These are phyloP conservation scores for Acacia melanoxylon DNA, from an alignment of 306 rosid species.

Conservation along the genomic window DNA sequence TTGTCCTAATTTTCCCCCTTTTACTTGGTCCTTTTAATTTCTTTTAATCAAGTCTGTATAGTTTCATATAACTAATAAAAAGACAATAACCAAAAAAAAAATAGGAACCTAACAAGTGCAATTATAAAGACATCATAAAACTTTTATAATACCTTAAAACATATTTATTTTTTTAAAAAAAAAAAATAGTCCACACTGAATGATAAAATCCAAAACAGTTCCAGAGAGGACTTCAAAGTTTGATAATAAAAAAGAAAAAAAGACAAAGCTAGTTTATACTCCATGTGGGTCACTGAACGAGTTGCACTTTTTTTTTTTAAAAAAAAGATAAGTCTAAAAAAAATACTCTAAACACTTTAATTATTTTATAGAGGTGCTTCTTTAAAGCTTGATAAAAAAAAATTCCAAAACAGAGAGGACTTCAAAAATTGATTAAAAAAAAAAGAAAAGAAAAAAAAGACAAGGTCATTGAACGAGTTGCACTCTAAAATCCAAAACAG, in stretches of 20 bases:
- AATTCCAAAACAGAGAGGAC: background rate
- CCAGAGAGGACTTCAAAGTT: background rate
- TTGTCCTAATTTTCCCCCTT: too few species aligned
- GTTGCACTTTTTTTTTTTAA: conserved; percentile 5
- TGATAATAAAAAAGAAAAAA: background rate
- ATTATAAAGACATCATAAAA: too few species aligned
- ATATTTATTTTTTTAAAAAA: background rate
- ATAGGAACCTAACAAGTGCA: too few species aligned
- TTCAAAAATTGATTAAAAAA: background rate
- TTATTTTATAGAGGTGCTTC: conserved; percentile 20
- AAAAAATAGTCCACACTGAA: background rate
- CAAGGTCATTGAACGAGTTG: too few species aligned
- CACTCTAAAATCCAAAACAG: background rate
- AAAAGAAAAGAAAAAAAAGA: too few species aligned
- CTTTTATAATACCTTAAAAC: too few species aligned
- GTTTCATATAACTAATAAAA: too few species aligned
- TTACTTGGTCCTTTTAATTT: too few species aligned
- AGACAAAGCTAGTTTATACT: background rate
- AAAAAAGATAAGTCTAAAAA: conserved; percentile 11
- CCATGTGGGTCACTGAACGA: conserved; percentile 25
- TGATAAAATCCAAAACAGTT: background rate
- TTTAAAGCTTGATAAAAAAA: background rate
- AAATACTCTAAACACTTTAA: conserved; percentile 24
- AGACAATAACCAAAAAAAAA: too few species aligned
- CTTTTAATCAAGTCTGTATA: too few species aligned